A percentile compares a stretch with the other conserved stretches of the same genome.
Evolutionary conservation across 2,329 filamentous ascomycete species (phyloP).

Genomic region (Sporothrix curviconia): DNA sequence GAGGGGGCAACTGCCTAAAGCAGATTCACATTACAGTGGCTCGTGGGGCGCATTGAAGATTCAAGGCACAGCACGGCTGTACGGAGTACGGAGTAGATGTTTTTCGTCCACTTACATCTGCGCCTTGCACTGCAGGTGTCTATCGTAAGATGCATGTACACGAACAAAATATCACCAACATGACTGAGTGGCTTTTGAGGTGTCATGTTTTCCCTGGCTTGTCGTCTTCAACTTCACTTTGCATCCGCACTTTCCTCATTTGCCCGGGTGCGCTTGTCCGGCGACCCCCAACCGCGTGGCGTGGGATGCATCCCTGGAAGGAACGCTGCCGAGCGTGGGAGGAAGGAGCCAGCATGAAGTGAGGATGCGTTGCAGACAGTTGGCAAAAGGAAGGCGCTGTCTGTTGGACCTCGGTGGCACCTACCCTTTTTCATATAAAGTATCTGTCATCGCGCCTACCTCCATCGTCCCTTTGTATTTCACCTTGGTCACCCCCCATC

Average conservation of each 20-base stretch:
- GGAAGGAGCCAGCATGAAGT: slow-evolving; percentile 3
- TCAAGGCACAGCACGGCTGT: no score
- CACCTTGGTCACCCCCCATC: not conserved
- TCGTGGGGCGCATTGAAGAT: not conserved
- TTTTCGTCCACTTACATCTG: no score
- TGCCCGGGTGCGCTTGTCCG: not conserved
- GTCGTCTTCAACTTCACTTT: not conserved
- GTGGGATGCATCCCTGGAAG: slow-evolving; percentile 1
- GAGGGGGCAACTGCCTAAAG: slow-evolving; percentile 9
- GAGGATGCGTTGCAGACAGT: no score
- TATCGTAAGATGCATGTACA: no score
- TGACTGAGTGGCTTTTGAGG: not conserved
- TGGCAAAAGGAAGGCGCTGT: no score
- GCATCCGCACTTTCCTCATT: slow-evolving; percentile 6
- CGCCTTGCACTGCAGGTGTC: no score
- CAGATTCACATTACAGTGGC: not conserved
- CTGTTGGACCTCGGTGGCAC: no score
- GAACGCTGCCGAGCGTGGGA: not conserved
- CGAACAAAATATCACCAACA: no score
- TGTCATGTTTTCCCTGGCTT: not conserved
- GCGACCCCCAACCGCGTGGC: not conserved
- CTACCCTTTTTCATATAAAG: no score
- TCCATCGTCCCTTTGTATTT: no score
- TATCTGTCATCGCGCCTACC: no score
- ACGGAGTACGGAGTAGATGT: no score